These are phyloP conservation scores for Rhynchosporium agropyri DNA, from an alignment of 2,329 filamentous ascomycete genomes.

Conservation along the genomic window DNA sequence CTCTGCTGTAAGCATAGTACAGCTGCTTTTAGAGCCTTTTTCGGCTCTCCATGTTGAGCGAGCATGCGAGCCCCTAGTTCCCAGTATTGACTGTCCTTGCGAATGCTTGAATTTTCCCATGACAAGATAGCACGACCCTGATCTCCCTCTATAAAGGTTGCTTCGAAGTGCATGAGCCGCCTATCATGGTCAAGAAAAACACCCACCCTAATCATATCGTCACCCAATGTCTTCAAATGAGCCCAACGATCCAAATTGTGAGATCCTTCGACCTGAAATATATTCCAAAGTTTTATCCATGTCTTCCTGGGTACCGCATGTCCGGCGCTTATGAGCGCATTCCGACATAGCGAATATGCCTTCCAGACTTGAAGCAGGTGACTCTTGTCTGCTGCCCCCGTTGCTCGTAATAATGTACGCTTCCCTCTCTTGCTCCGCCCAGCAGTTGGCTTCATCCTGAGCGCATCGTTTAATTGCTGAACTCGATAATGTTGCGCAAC, in stretches of 20 bases:
- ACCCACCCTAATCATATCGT: conserved; percentile 66
- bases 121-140: conserved; percentile 43
- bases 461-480: conserved; percentile 9
- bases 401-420: not conserved
- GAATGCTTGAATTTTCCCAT: conserved; percentile 36
- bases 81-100: conserved; percentile 50
- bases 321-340: conserved; percentile 44
- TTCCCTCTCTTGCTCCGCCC: conserved; percentile 6
- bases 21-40: conserved; percentile 59
- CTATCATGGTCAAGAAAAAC: conserved; percentile 58
- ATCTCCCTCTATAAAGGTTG: conserved; percentile 65
- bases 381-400: not conserved
- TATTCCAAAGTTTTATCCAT: conserved; percentile 68
- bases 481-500: conserved; percentile 10
- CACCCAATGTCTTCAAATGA: conserved; percentile 62
- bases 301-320: conserved; percentile 60
- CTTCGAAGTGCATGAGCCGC: conserved; percentile 68
- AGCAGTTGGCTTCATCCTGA: not conserved
- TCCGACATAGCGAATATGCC: conserved; percentile 53
- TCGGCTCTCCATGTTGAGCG: conserved; percentile 58
- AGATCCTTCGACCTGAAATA: conserved; percentile 51
- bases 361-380: conserved; percentile 47
- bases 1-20: conserved; percentile 53
- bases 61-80: conserved; percentile 68
- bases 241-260: conserved; percentile 59